Base-by-base conservation (phyloP, 345 rosid genomes). In the Heritiera fomes region DNA sequence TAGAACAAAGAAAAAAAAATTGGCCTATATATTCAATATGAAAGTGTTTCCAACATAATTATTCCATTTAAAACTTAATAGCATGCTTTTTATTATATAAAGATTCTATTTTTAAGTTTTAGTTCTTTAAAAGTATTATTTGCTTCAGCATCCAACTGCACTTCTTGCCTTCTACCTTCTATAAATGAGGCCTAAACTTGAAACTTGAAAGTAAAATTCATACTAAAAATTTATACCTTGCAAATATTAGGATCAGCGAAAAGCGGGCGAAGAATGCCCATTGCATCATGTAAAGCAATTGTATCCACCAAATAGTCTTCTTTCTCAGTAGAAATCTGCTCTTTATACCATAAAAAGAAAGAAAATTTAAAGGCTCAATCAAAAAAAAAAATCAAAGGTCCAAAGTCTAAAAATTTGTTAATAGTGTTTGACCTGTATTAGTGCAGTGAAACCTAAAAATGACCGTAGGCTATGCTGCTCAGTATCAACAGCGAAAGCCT, bases 401-500 rank as follows among this genome's bases (percentile, higher is more conserved):
- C 77, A 34, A 59, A 72, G 61, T 18, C 55, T 2, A 4, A 53
- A 18, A 0, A 14, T 63, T 69, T 55, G 10, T 15, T 38, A 14
- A 46, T 32, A 46, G 47, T 63, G 43, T 15, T 46, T n/a, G 50
- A 95, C 98, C 97, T 95, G 99, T 79, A 95, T 76, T 2, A 93
- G 79, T 86, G 96, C 92, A 18, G 98, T 95, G 84, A 95, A 91
- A 23, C 99, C 97, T 28, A 89, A 90, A 87, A 90, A 95, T 0
- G 99, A 95, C 4, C 91, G 85, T 1, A 92, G 77, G 81, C 97
- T 90, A 81, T 95, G 99, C 72, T 95, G 99, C 83, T 95, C 99
- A 1, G 98, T 95, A 85, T 95, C 99, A 59, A 93, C 92, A 34
- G 86, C 91, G 77, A 95, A 93, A 81, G 85, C 86, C 14, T 70